A percentile compares a stretch with the other conserved stretches of the same genome.
Evolutionary conservation across 371 early-diverging fungal genomes (phyloP).

Genomic region (Mucor circinelloides): DNA sequence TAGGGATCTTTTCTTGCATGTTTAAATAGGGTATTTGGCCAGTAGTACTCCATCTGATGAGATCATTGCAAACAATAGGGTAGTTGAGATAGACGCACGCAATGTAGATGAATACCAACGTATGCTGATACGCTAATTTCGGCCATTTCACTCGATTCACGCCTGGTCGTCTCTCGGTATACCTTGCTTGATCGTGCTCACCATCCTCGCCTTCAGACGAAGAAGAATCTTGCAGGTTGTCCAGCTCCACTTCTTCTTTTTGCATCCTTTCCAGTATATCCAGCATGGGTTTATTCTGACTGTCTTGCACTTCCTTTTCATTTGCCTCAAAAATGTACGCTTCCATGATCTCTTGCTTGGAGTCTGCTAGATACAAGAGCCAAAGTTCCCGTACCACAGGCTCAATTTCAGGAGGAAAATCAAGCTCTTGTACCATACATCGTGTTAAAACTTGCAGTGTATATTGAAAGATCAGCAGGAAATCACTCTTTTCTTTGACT

Average conservation of each 20-base stretch:
- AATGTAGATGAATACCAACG: conserved; percentile 30
- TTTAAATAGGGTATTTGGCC: conserved; percentile 25
- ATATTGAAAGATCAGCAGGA: conserved; percentile 22
- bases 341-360: conserved; percentile 12
- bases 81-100: conserved; percentile 31
- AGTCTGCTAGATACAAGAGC: conserved; percentile 29
- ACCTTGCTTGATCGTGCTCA: not conserved
- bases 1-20: conserved; percentile 16
- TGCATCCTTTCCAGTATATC: not conserved
- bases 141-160: conserved; percentile 14
- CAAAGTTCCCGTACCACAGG: conserved; percentile 37
- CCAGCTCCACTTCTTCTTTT: conserved; percentile 8
- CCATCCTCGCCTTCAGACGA: conserved; percentile 6
- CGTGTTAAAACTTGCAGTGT: conserved; percentile 23
- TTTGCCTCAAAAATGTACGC: conserved; percentile 18
- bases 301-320: not conserved
- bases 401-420: conserved; percentile 36
- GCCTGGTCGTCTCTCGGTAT: not conserved
- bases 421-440: conserved; percentile 31
- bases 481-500: conserved; percentile 10
- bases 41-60: conserved; percentile 28
- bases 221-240: not conserved
- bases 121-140: not conserved
- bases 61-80: conserved; percentile 32
- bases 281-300: not conserved